Base-by-base conservation (phyloP, 2,329 filamentous ascomycete species). In the Sarocladium oryzae region DNA sequence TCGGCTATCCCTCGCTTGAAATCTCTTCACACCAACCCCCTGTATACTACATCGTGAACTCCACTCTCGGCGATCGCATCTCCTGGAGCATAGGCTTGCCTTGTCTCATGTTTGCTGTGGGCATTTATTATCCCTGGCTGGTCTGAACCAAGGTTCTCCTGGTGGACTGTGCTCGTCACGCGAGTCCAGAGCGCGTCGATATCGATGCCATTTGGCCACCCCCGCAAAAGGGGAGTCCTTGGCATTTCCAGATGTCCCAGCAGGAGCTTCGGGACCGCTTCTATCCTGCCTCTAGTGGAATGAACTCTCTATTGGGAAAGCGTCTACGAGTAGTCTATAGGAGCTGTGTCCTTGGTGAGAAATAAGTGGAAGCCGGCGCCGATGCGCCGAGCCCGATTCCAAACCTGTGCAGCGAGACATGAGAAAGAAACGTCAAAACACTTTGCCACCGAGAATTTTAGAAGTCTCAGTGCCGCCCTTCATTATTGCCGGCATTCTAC, bases 321-420 rank as follows among this genome's bases (percentile, higher is more conserved):
- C 36, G 46, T 37, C 46, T 37, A 37, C n/a, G n/a, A 32, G 37
- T 16, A 32, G 18, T 6, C n/a, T 37, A n/a, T n/a, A n/a, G 16
- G 20, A 26, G 18, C 32, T n/a, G 32, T 20, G 50, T 46, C 46
- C 45, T n/a, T 16, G 37, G 50, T 23, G 51, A 54, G 46, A n/a
- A n/a, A n/a, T 61, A 53, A 54, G 41, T 61, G 53, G 53, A 57
- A 54, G 53, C 56, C 53, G 51, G 51, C 54, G 49, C 45, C 51
- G 49, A 51, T 38, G 33, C 50, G 49, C 54, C 53, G 50, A 33
- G 8, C 38, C 43, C 26, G n/a, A n/a, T n/a, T n/a, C n/a, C n/a
- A n/a, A n/a, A n/a, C n/a, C n/a, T n/a, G n/a, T n/a, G n/a, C n/a
- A n/a, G n/a, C 9, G 24, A 13, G 10, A 4, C 4, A 18, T 33